These are phyloP conservation scores for Hygrophila difformis DNA, from an alignment of 257 asterid species.

Conservation along the genomic window DNA sequence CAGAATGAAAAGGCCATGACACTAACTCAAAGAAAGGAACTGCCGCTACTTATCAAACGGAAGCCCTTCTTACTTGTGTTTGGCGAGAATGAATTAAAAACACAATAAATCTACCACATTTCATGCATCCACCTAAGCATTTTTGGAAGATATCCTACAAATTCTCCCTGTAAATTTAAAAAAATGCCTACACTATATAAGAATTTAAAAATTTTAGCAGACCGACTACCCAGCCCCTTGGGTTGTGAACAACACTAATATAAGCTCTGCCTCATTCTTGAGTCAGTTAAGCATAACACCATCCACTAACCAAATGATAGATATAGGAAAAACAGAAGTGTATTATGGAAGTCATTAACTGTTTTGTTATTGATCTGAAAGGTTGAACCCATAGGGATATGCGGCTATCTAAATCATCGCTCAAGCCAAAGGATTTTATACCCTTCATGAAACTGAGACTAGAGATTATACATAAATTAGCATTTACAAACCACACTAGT, in stretches of 20 bases:
- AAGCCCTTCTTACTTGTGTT: too few relatives aligned
- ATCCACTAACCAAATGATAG: background rate
- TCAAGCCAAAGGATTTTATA: too few relatives aligned
- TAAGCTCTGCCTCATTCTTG: background rate
- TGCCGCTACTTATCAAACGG: too few relatives aligned
- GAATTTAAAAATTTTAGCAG: too few relatives aligned
- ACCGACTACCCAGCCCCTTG: too few relatives aligned
- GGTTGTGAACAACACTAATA: too few relatives aligned
- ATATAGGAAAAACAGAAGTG: background rate
- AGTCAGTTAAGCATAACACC: background rate
- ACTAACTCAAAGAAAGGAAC: too few relatives aligned
- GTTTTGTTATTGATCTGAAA: background rate
- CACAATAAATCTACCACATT: too few relatives aligned
- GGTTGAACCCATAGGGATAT: slow-evolving; percentile 7
- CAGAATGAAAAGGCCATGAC: too few relatives aligned
- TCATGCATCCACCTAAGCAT: too few relatives aligned
- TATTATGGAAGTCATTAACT: background rate
- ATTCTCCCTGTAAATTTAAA: background rate
- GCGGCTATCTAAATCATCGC: background rate
- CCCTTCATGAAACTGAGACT: background rate
- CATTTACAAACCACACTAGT: background rate
- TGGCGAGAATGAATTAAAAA: too few relatives aligned
- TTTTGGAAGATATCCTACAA: background rate
- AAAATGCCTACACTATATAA: too few relatives aligned
- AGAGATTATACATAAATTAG: slow-evolving; percentile 1